Evolutionary conservation across 352 stramenopile species (phyloP).

Genomic region (Phytopythium montanum): DNA sequence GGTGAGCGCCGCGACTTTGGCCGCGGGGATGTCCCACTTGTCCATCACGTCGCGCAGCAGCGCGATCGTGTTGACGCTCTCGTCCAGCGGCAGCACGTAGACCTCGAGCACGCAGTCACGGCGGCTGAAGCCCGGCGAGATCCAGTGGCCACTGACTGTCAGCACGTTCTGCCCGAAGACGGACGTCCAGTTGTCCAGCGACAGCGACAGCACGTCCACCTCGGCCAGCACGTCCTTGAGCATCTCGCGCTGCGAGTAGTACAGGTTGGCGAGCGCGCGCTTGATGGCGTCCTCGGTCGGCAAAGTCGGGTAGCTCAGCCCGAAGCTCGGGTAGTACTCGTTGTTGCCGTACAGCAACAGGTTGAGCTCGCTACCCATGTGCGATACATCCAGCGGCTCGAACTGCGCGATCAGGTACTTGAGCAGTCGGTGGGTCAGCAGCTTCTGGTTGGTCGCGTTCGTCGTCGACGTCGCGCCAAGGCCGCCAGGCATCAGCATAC

Average conservation of each 20-base stretch:
- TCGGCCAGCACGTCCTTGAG: constrained; percentile 75
- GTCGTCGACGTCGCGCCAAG: constrained; percentile 11
- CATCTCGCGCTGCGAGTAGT: constrained; percentile 80
- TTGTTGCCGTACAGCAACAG: constrained; percentile 49
- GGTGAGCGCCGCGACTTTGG: constrained; percentile 67
- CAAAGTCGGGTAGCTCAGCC: constrained; percentile 22
- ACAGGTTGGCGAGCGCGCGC: constrained; percentile 63
- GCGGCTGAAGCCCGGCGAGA: constrained; percentile 66
- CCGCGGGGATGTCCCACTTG: constrained; percentile 74
- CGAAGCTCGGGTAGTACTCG: constrained; percentile 22
- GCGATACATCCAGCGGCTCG: constrained; percentile 63
- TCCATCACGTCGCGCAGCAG: constrained; percentile 77
- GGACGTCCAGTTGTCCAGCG: constrained; percentile 80
- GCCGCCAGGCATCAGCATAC: constrained; percentile 4
- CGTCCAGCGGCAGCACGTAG: constrained; percentile 70
- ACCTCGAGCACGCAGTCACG: constrained; percentile 77
- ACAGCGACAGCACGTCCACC: constrained; percentile 69
- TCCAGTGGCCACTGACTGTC: constrained; percentile 78
- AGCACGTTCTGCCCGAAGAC: constrained; percentile 76
- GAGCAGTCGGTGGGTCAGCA: constrained; percentile 64
- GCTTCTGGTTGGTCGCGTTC: constrained; percentile 36
- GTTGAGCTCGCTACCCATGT: constrained; percentile 59
- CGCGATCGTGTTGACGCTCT: constrained; percentile 74
- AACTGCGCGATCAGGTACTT: constrained; percentile 80
- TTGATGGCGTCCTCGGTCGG: constrained; percentile 71